These are phyloP conservation scores for Aphanomyces cochlioides DNA, from an alignment of 352 stramenopile species.

Conservation along the genomic window DNA sequence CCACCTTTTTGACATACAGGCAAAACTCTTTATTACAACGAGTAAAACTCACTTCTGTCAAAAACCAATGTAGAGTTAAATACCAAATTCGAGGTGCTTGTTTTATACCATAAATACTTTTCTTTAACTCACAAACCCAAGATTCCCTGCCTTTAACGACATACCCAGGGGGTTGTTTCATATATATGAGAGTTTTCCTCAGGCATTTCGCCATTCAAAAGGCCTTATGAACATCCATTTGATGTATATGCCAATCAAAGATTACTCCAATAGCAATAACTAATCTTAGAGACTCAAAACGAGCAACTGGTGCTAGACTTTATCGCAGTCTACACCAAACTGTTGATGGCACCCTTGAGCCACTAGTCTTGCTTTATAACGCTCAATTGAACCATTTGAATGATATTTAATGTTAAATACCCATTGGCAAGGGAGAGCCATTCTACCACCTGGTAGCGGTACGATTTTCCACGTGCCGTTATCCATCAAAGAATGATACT, in stretches of 20 bases:
- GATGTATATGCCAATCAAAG: conserved; percentile 1
- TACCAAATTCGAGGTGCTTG: too few species aligned
- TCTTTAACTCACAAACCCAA: too few species aligned
- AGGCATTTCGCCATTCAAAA: conserved; percentile 22
- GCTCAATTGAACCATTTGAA: conserved; percentile 23
- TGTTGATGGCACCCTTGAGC: conserved; percentile 12
- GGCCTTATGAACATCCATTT: conserved; percentile 20
- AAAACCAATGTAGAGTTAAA: too few species aligned
- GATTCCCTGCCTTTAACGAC: too few species aligned
- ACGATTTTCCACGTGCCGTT: conserved; percentile 26
- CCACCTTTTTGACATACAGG: too few species aligned
- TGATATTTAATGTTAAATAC: conserved; percentile 28
- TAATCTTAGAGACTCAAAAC: conserved; percentile 3
- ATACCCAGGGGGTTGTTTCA: background rate
- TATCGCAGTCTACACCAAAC: background rate
- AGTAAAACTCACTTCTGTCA: too few species aligned
- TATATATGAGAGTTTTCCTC: conserved; percentile 24
- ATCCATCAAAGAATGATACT: background rate
- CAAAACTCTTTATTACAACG: too few species aligned
- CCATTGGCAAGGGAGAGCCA: conserved; percentile 9
- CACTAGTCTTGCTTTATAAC: conserved; percentile 29
- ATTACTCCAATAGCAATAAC: conserved; percentile 9
- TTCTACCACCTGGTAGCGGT: background rate
- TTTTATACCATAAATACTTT: too few species aligned
- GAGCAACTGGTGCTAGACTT: conserved; percentile 4